Base-by-base conservation (phyloP, 2,329 filamentous ascomycete species). In the Huntiella omanensis region DNA sequence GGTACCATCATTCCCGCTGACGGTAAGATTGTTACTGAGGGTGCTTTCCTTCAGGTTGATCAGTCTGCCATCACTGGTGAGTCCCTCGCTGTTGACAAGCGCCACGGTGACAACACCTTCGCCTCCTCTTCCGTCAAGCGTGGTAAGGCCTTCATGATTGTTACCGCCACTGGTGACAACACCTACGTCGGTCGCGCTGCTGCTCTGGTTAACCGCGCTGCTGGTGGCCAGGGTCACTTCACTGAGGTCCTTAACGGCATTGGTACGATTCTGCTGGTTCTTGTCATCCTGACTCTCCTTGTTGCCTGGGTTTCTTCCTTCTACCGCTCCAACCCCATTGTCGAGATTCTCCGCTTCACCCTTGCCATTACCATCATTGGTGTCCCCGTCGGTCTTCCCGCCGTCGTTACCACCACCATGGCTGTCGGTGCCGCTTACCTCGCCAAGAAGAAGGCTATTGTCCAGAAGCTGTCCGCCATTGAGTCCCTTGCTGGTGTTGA, bases 361-460 rank as follows among this genome's bases (percentile, higher is more conserved):
- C 71, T 93, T 39, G 84, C 82, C 54, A 87, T 93, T 56, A 91
- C 83, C 56, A 88, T 93, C 53, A 83, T 92, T 52, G 85, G 85
- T 73, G 85, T 93, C 19, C 85, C 85, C 46, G 85, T 93, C 64
- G 85, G 85, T 78, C 83, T 93, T 53, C 85, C 85, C 50, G 85
- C 83, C 55, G 85, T 93, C 66, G 84, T 92, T 51, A 93, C 86
- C 56, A 93, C 85, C 55, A 93, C 85, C 59, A 91, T 93, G 84
- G 85, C 85, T 60, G 85, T 93, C 61, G 85, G 85, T 67, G 85
- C 85, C 53, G 82, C 84, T 52, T 91, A 91, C 64, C 75, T 93
- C 50, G 85, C 85, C 57, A 87, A 86, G 71, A 87, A 88, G 72
- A 77, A 87, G 68, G 86, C 85, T 46, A 92, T 93, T 54, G 85